Percentiles rank a stretch among this genome's conserved stretches.
These are phyloP conservation scores for Vaccinium vitisidaea DNA, from an alignment of 148 eudicot genomes.

Conservation along the genomic window DNA sequence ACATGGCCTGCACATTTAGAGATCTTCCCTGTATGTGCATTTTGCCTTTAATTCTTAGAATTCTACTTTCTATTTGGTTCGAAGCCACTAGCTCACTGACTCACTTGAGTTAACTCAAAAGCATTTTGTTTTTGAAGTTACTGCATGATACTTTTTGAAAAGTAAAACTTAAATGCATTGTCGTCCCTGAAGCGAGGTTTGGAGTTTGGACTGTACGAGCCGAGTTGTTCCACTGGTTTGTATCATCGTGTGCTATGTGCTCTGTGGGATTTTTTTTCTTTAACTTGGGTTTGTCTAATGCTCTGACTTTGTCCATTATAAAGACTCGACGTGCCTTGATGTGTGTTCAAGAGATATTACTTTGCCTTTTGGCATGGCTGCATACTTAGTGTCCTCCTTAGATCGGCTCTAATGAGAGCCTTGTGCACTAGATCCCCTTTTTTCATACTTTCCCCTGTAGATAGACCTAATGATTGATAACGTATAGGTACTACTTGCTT, in stretches of 20 bases:
- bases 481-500: not conserved
- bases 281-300: not conserved
- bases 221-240: not conserved
- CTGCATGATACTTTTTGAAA: not conserved
- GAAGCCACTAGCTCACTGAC: not conserved
- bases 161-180: not conserved
- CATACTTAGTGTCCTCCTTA: not conserved
- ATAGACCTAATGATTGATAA: not conserved
- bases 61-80: not conserved
- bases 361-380: not conserved
- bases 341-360: not conserved
- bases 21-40: constrained; percentile 65
- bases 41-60: not conserved
- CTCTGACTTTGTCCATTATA: not conserved
- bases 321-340: not conserved
- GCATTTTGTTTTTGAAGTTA: not conserved
- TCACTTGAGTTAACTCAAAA: not conserved
- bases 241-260: not conserved
- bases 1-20: constrained; percentile 99
- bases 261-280: not conserved
- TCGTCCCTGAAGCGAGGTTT: not conserved
- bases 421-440: not conserved
- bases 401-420: not conserved
- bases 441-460: not conserved
- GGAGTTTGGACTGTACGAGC: not conserved